Evolutionary conservation across 2,329 filamentous ascomycete genomes (phyloP), one percentile per base, ranked within the genome.

Genomic region (Basipetospora chlamydospora): DNA sequence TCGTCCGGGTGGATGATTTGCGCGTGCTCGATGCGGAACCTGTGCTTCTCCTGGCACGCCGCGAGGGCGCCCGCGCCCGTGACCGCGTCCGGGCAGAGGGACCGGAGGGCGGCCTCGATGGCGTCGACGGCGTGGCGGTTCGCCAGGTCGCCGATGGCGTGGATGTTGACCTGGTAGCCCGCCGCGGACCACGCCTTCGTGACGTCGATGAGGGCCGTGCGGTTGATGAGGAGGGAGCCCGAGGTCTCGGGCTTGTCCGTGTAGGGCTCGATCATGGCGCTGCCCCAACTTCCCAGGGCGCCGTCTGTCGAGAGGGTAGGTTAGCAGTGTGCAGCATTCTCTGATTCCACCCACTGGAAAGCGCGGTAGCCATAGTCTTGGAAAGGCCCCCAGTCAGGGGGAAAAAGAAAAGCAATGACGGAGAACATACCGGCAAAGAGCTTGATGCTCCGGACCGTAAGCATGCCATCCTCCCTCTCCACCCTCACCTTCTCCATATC

Each of bases 241-340:
- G 64, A 68, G 0, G 66, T 72, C 40, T 66, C 65, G 2, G 67
- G 64, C 13, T 72, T 71, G 49, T 83, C 78, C 18, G 61, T 60
- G 52, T 82, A 83, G 1, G 77, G 77, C 8, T 78, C 73, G n/a
- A 82, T 61, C 61, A 83, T 65, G 30, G 78, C 77, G 39, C 73
- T 77, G 20, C 78, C 78, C 76, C 77, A 81, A 49, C 71, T 77
- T 5, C 78, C 77, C 2, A 82, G 60, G 3, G 77, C 77, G 16
- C 77, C 78, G 46, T 83, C 76, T 76, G 44, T 4, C 18, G 9
- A 13, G 7, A 25, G 18, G 13, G 23, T 18, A 13, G 10, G n/a
- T n/a, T n/a, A n/a, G n/a, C n/a, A n/a, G n/a, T n/a, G n/a, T n/a
- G n/a, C n/a, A n/a, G n/a, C n/a, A n/a, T n/a, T n/a, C n/a, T n/a